Conservation (phyloP, 2,329 filamentous ascomycete genomes). For the Xylaria multiplex region DNA sequence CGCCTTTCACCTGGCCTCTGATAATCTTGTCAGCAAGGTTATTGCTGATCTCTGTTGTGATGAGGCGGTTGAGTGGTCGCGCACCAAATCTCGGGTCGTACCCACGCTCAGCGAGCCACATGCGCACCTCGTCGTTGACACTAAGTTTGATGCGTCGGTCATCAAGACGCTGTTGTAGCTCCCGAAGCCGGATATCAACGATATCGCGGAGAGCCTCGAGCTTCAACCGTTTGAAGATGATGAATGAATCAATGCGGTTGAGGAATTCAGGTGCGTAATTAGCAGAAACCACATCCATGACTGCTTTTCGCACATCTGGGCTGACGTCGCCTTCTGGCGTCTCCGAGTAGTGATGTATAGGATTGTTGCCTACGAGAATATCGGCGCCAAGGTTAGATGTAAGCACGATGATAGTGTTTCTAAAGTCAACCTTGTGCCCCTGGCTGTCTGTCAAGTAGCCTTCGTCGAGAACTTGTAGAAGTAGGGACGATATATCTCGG, state of each 20-base stretch:
- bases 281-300: constrained; percentile 85
- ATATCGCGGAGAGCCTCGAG: constrained; percentile 84
- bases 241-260: constrained; percentile 96
- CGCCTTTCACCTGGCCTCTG: constrained; percentile 79
- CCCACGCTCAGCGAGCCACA: constrained; percentile 88
- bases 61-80: constrained; percentile 88
- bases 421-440: constrained; percentile 96
- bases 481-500: constrained; percentile 88
- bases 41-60: constrained; percentile 90
- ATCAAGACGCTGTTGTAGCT: constrained; percentile 83
- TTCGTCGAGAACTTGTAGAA: constrained; percentile 95
- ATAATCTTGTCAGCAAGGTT: constrained; percentile 92
- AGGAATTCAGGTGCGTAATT: constrained; percentile 91
- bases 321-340: constrained; percentile 75
- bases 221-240: constrained; percentile 90
- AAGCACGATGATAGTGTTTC: constrained; percentile 94
- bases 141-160: constrained; percentile 83
- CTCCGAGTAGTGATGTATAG: constrained; percentile 70
- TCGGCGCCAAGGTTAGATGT: constrained; percentile 95
- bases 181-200: constrained; percentile 87
- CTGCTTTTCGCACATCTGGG: constrained; percentile 76
- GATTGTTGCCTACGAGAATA: constrained; percentile 82
- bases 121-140: constrained; percentile 76
- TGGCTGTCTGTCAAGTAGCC: constrained; percentile 95
- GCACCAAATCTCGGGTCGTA: constrained; percentile 95